Evolutionary conservation across 108 stramenopile genomes (phyloP), one percentile per base, ranked within the genome.

Genomic region (Cyclotella choctawhatcheeana): DNA sequence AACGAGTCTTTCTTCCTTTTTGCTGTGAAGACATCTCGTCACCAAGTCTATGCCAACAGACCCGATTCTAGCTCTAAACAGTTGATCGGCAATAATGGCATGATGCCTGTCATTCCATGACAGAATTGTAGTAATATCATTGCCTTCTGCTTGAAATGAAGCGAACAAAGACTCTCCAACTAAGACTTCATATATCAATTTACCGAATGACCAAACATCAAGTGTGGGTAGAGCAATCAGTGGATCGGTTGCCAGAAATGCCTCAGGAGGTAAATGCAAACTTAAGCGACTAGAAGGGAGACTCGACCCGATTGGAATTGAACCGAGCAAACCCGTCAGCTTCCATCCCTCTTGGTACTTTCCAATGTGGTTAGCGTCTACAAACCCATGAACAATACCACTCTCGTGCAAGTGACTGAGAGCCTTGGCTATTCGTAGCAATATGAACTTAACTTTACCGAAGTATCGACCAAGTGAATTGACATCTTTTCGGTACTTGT

Each of bases 171-270:
- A 84, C 54, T 85, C 80, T 25, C 93, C 93, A 25, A 88, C 84
- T 35, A 94, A 67, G 2, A 84, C 82, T 73, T 94, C 93, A 58
- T 85, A 94, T 47, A 86, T 63, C 66, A 92, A 64, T 63, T 90
- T 90, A 34, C 93, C 93, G 64, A 91, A 92, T 16, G 74, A 84
- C 93, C 93, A 94, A 51, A 85, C 69, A 59, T 94, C 93, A 31
- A 88, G 74, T 22, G 90, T 67, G 20, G 79, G 76, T 17, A 55
- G 51, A 18, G 88, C 76, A 24, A 56, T 40, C 22, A 88, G 31
- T 59, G 40, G n/a, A 34, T 50, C 83, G 75, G 12, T 81, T 27
- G 35, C 67, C 67, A 45, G 48, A 18, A 89, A 67, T 18, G 86
- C 85, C 79, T 94, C 93, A 5, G 93, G 93, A 13, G 90, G 90